A percentile compares a stretch with the other conserved stretches of the same genome.
Conservation (phyloP, 2,329 filamentous ascomycete species). For the Neocatenulostroma microsporum region DNA sequence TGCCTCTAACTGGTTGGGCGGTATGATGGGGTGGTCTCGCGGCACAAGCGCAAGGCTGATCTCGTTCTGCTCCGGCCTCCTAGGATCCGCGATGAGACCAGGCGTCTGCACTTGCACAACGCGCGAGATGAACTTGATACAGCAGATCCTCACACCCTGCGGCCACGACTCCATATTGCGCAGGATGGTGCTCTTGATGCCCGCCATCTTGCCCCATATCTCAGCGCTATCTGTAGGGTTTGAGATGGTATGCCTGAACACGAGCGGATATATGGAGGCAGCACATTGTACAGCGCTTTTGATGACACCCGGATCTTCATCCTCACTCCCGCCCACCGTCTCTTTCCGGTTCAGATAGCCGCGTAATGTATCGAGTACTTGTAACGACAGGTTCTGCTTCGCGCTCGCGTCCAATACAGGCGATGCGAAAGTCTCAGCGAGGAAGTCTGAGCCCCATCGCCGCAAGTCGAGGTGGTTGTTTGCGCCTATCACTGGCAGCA, state of each 20-base stretch:
- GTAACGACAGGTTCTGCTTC: slow-evolving; percentile 63
- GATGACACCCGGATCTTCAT: slow-evolving; percentile 75
- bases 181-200: slow-evolving; percentile 83
- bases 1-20: slow-evolving; percentile 75
- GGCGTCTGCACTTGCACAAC: slow-evolving; percentile 87
- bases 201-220: slow-evolving; percentile 79
- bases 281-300: slow-evolving; percentile 81
- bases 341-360: slow-evolving; percentile 42
- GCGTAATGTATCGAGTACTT: slow-evolving; percentile 67
- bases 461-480: slow-evolving; percentile 69
- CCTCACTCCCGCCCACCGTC: slow-evolving; percentile 53
- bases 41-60: slow-evolving; percentile 82
- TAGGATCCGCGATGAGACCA: slow-evolving; percentile 71
- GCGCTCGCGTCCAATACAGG: slow-evolving; percentile 69
- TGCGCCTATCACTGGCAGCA: slow-evolving; percentile 81
- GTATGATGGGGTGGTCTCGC: slow-evolving; percentile 70
- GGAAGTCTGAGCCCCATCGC: slow-evolving; percentile 92
- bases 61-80: slow-evolving; percentile 73
- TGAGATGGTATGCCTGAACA: slow-evolving; percentile 86
- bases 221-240: slow-evolving; percentile 68
- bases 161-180: slow-evolving; percentile 76
- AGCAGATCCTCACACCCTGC: slow-evolving; percentile 77
- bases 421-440: slow-evolving; percentile 91
- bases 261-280: slow-evolving; percentile 85
- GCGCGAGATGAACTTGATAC: slow-evolving; percentile 93